phyloP scores from a whole-genome alignment of 1,284 basidiomycete species.

The Amylostereum areolatum region DNA sequence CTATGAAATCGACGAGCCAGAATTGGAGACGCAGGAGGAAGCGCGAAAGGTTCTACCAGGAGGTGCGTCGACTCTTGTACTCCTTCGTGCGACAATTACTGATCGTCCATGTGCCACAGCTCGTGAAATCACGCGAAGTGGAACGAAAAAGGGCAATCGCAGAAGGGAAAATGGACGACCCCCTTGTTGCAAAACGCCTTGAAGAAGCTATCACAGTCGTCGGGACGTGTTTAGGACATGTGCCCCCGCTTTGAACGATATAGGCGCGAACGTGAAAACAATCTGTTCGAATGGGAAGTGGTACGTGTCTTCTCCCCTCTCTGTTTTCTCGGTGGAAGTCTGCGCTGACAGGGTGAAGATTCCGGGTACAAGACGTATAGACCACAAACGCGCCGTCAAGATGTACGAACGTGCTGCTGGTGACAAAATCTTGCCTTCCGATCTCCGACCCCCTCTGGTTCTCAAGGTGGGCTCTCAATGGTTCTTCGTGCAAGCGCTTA shows the following conservation, averaged over 20 bases:
- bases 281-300: constrained; percentile 83
- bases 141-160: constrained; percentile 78
- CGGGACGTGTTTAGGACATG: constrained; percentile 91
- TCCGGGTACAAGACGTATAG: constrained; percentile 71
- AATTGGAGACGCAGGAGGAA: constrained; percentile 51
- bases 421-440: constrained; percentile 87
- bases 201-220: constrained; percentile 87
- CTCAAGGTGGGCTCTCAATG: constrained; percentile 53
- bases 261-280: constrained; percentile 85
- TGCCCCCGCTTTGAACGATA: constrained; percentile 93
- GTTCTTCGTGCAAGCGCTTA: no score
- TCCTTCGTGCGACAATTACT: constrained; percentile 7
- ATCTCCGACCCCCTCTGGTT: constrained; percentile 83
- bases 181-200: constrained; percentile 68
- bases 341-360: constrained; percentile 47
- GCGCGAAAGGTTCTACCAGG: constrained; percentile 60
- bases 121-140: constrained; percentile 66
- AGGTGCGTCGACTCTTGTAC: constrained; percentile 38
- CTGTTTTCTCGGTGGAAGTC: constrained; percentile 18
- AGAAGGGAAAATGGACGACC: constrained; percentile 85
- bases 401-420: constrained; percentile 94
- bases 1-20: constrained; percentile 24
- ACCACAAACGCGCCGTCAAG: constrained; percentile 87
- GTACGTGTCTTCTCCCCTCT: constrained; percentile 39
- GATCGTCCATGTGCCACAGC: constrained; percentile 27